A percentile compares a stretch with the other conserved stretches of the same genome.
Conservation (phyloP, 345 rosid species). For the Arabidopsis suecica region DNA sequence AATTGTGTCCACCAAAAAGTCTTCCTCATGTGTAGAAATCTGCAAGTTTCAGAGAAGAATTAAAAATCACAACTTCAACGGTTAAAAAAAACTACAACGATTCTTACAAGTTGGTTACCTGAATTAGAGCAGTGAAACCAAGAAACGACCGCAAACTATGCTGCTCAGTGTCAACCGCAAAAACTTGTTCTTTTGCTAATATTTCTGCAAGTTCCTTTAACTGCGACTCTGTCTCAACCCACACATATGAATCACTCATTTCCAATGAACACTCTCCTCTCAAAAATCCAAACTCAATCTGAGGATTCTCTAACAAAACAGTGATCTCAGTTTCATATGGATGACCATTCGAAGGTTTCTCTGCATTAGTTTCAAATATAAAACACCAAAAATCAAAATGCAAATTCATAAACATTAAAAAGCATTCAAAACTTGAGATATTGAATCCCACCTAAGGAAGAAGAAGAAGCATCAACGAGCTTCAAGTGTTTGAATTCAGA, state of each 20-base stretch:
- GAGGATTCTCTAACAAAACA: conserved; percentile 58
- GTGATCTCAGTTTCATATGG: conserved; percentile 70
- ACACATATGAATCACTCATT: conserved; percentile 58
- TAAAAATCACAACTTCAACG: background rate
- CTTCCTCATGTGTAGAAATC: conserved; percentile 72
- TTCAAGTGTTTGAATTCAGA: conserved; percentile 76
- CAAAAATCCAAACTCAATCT: conserved; percentile 46
- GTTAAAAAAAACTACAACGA: conserved; percentile 4
- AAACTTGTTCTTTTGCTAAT: conserved; percentile 58
- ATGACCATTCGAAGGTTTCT: conserved; percentile 55
- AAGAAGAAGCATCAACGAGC: conserved; percentile 40
- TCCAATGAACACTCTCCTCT: conserved; percentile 43
- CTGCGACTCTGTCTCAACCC: conserved; percentile 72
- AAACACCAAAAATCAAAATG: conserved; percentile 8
- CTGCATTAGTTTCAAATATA: conserved; percentile 46
- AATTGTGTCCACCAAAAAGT: conserved; percentile 81
- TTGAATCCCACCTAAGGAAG: conserved; percentile 27
- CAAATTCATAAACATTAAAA: background rate
- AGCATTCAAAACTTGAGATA: conserved; percentile 14
- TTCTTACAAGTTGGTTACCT: conserved; percentile 49
- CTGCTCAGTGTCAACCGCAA: conserved; percentile 92
- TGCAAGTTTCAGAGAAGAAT: conserved; percentile 26
- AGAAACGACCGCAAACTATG: conserved; percentile 84
- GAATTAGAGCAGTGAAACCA: conserved; percentile 86
- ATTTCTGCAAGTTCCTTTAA: conserved; percentile 67